Evolutionary conservation across 129 eudicot species (phyloP).

Genomic region (Ambrosia trifida): DNA sequence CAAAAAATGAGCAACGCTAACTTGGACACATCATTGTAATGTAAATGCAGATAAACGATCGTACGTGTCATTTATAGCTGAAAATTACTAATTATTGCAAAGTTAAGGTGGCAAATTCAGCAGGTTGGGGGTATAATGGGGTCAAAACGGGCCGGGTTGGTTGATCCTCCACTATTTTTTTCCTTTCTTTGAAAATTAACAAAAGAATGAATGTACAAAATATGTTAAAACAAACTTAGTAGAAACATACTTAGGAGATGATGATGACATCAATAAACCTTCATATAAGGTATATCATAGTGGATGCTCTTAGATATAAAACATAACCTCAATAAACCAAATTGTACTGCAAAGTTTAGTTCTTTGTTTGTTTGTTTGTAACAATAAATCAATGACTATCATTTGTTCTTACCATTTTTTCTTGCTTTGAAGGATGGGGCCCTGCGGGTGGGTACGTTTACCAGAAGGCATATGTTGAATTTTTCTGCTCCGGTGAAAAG

Average conservation of each 20-base stretch:
- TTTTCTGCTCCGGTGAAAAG: constrained; percentile 79
- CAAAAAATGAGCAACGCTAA: not conserved
- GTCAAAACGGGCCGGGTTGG: not conserved
- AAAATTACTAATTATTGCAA: not conserved
- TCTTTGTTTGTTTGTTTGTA: too few species aligned
- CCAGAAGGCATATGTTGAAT: constrained; percentile 93
- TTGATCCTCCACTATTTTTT: not conserved
- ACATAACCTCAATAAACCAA: too few species aligned
- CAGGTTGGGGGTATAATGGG: not conserved
- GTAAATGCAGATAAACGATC: constrained; percentile 2
- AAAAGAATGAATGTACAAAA: not conserved
- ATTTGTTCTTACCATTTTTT: constrained; percentile 1
- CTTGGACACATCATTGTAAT: constrained; percentile 4
- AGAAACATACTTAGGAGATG: not conserved
- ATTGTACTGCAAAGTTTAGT: too few species aligned
- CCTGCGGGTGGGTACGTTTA: constrained; percentile 93
- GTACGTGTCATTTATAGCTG: not conserved
- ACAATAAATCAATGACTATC: not conserved
- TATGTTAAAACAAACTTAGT: not conserved
- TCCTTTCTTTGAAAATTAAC: not conserved
- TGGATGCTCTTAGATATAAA: too few species aligned
- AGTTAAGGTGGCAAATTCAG: not conserved
- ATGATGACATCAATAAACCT: not conserved
- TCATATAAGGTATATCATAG: too few species aligned
- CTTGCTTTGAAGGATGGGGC: constrained; percentile 73